Evolutionary conservation across 108 stramenopile genomes (phyloP), one percentile per base, ranked within the genome.

Genomic region (Fragilariopsis cylindrus): DNA sequence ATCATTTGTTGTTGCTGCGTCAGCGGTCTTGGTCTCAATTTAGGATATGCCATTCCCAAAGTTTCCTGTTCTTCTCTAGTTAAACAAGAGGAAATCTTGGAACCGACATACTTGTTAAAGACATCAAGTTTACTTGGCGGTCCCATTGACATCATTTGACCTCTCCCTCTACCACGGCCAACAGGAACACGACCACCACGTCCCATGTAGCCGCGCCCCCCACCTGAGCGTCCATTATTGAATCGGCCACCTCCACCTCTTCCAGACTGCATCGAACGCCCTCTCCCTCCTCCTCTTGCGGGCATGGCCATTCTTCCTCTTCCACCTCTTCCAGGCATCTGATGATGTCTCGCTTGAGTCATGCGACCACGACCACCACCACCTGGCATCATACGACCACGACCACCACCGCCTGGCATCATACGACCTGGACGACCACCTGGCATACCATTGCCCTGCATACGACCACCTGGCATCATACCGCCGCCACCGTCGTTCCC

Each of bases 31-130:
- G 64, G 54, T 7, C 56, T 57, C 44, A 70, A 76, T 18, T 66
- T 48, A 4, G 76, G 76, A 55, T 62, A 76, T 7, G 76, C 76
- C 45, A 60, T 16, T n/a, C 62, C 69, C 60, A 76, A 44, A 41
- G 5, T 48, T 58, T 70, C 58, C 16, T 57, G 76, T 12, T 76
- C 76, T 5, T 76, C 76, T 2, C 47, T 4, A 6, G 68, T 45
- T 62, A 76, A 63, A 50, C 12, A 70, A 16, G 68, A 60, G 53
- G 58, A 57, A 11, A 76, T 52, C 1, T 18, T 30, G 46, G 42
- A 54, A 2, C 49, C 46, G 42, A 69, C 57, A 62, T 70, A 76
- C 9, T 60, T 44, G 58, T 76, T 76, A 47, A 70, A 45, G 12
- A 18, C 18, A 13, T 54, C 49, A 18, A 76, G 58, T 3, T 53